These are phyloP conservation scores for Tephrocybe sp. DNA, from an alignment of 768 basidiomycete species.

Conservation along the genomic window DNA sequence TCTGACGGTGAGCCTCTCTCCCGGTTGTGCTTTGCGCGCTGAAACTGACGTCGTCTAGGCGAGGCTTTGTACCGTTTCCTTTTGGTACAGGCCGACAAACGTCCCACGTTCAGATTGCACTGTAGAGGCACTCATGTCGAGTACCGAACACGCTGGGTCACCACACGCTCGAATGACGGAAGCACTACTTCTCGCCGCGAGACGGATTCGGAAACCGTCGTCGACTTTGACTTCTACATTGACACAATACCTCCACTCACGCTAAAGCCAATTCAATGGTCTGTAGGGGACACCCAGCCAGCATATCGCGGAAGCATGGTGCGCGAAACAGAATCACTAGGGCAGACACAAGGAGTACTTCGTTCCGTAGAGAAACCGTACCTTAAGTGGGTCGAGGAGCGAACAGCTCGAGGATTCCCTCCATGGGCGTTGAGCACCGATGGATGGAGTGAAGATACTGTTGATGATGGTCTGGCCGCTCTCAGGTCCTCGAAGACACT, in stretches of 20 bases:
- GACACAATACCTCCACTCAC: conserved; percentile 42
- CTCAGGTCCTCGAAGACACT: conserved; percentile 60
- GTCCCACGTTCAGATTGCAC: conserved; percentile 42
- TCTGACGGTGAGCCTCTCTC: conserved; percentile 44
- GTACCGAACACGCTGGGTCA: conserved; percentile 39
- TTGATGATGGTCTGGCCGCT: conserved; percentile 8
- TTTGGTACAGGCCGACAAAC: conserved; percentile 44
- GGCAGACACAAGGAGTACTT: conserved; percentile 33
- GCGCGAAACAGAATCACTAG: conserved; percentile 42
- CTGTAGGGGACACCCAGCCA: conserved; percentile 53
- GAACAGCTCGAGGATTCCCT: conserved; percentile 45
- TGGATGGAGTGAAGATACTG: conserved; percentile 16
- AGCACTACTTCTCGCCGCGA: conserved; percentile 35
- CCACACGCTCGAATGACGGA: conserved; percentile 25
- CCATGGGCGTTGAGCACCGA: conserved; percentile 36
- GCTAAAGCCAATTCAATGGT: conserved; percentile 45
- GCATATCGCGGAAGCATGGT: conserved; percentile 59
- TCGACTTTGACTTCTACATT: conserved; percentile 64
- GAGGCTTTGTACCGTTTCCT: conserved; percentile 70
- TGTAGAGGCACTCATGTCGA: conserved; percentile 53
- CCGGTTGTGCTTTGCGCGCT: background rate
- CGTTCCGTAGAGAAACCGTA: conserved; percentile 38
- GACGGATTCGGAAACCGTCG: conserved; percentile 46
- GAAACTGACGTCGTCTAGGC: conserved; percentile 38
- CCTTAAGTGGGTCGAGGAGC: conserved; percentile 43